These are phyloP conservation scores for Basipetospora chlamydospora DNA, from an alignment of 2,329 filamentous ascomycete species.

Conservation along the genomic window DNA sequence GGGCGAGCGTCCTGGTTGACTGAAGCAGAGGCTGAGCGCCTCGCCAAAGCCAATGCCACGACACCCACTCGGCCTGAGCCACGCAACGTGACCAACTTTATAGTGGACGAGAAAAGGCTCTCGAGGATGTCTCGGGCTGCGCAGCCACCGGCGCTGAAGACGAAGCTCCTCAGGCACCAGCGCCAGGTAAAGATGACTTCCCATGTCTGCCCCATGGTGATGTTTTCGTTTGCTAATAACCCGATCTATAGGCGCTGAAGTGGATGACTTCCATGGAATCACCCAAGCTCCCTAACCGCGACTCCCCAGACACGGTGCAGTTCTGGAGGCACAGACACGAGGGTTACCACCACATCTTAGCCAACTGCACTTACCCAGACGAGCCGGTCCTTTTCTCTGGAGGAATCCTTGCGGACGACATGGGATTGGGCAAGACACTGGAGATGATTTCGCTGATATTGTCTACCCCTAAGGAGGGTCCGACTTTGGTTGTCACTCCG, in stretches of 20 bases:
- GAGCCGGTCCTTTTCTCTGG: conserved; percentile 57
- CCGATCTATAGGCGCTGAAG: not conserved
- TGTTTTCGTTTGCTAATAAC: not conserved
- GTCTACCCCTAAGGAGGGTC: conserved; percentile 32
- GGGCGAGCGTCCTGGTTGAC: too few species aligned
- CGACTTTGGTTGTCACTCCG: conserved; percentile 69
- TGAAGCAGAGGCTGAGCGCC: too few species aligned
- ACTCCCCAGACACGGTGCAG: too few species aligned
- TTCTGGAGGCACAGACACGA: conserved; percentile 74
- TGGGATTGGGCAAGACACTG: conserved; percentile 83
- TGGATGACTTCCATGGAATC: conserved; percentile 1
- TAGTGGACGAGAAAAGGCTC: not conserved
- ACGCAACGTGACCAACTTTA: not conserved
- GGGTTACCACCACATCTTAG: too few species aligned
- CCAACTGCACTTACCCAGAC: conserved; percentile 15
- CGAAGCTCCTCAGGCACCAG: not conserved
- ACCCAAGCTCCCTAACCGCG: too few species aligned
- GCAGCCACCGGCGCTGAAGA: not conserved
- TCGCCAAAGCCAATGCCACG: too few species aligned
- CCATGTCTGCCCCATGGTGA: not conserved
- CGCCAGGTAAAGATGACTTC: not conserved
- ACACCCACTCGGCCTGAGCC: too few species aligned
- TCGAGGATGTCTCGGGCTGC: not conserved
- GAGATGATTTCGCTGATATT: conserved; percentile 72
- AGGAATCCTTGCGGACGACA: conserved; percentile 80